A percentile compares a stretch with the other conserved stretches of the same genome.
These are phyloP conservation scores for Liquidambar formosana DNA, from an alignment of 164 flowering plant genomes.

Conservation along the genomic window DNA sequence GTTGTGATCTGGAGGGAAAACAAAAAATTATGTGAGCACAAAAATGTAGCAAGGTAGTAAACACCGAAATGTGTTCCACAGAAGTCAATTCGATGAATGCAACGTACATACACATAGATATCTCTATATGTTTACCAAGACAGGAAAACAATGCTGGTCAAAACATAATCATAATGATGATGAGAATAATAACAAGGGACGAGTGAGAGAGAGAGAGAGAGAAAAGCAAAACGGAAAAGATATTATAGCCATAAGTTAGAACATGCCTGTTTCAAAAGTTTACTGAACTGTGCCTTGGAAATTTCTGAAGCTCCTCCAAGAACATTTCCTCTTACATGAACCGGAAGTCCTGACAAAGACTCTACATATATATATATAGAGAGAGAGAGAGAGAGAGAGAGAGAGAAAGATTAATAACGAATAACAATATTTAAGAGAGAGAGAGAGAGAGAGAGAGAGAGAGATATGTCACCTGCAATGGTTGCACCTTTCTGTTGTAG, in stretches of 20 bases:
- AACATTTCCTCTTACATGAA: conserved; percentile 42
- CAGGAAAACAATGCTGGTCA: too few species aligned
- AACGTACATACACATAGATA: too few species aligned
- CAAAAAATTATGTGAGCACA: background rate
- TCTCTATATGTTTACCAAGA: too few species aligned
- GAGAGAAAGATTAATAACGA: background rate
- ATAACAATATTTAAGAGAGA: background rate
- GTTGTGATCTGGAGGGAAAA: conserved; percentile 38
- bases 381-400: conserved; percentile 7
- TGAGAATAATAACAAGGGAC: too few species aligned
- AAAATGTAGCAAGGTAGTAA: background rate
- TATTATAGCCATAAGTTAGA: background rate
- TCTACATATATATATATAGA: too few species aligned
- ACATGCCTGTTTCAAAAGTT: conserved; percentile 55
- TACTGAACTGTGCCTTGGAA: conserved; percentile 48
- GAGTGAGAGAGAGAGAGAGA: background rate
- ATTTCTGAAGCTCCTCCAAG: conserved; percentile 35
- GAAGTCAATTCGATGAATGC: too few species aligned
- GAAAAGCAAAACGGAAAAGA: background rate
- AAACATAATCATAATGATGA: too few species aligned
- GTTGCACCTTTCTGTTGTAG: conserved; percentile 52
- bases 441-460: background rate
- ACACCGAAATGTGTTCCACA: background rate
- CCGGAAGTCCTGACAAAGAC: conserved; percentile 42
- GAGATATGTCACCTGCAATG: conserved; percentile 26